Evolutionary conservation across 345 rosid genomes (phyloP).

Genomic region (Syzygium grande): DNA sequence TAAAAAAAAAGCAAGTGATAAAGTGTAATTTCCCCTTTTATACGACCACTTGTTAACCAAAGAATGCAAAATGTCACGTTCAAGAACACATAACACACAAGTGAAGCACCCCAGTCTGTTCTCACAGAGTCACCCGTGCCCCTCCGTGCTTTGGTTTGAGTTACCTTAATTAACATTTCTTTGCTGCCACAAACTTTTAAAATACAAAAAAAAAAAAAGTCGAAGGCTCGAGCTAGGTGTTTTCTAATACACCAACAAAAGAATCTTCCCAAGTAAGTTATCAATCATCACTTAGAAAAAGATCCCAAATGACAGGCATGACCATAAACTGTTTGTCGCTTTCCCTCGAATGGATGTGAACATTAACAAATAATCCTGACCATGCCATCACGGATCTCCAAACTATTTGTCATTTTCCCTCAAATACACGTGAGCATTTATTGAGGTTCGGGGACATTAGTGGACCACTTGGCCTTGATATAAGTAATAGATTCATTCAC

Average conservation of each 20-base stretch:
- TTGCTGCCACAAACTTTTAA: neutral
- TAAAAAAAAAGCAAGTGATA: neutral
- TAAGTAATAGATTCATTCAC: neutral
- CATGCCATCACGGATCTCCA: neutral
- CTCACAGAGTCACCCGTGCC: neutral
- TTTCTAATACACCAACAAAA: neutral
- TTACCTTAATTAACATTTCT: neutral
- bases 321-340: neutral
- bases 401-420: neutral
- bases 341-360: no score
- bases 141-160: neutral
- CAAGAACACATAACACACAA: neutral
- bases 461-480: neutral
- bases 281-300: neutral
- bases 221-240: neutral
- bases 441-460: neutral
- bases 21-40: neutral
- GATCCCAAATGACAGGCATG: neutral
- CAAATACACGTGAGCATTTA: no score
- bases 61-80: neutral
- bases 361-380: neutral
- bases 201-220: no score
- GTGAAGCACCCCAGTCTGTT: neutral
- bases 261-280: neutral
- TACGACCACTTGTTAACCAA: neutral